Evolutionary conservation across 139 green algal genomes (phyloP).

Genomic region (Tetradesmus obliquus): DNA sequence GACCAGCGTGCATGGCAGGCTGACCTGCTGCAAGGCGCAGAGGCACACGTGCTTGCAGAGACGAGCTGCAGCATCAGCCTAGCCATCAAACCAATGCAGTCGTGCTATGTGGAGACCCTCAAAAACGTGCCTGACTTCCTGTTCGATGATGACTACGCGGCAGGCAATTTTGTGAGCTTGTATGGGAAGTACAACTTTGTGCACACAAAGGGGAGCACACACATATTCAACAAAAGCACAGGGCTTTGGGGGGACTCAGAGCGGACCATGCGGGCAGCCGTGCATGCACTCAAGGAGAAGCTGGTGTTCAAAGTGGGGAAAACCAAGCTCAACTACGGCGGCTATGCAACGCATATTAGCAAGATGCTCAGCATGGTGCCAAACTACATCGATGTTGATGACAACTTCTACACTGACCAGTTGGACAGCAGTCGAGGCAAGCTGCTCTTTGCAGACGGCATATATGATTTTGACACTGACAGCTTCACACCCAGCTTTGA

Average conservation of each 20-base stretch:
- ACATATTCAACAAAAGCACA: slow-evolving; percentile 10
- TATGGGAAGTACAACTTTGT: slow-evolving; percentile 1
- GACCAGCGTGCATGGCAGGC: neutral
- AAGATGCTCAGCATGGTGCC: neutral
- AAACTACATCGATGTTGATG: slow-evolving; percentile 3
- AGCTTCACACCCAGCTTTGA: slow-evolving; percentile 29
- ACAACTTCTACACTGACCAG: slow-evolving; percentile 7
- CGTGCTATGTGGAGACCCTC: slow-evolving; percentile 6
- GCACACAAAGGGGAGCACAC: neutral
- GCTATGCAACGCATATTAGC: neutral
- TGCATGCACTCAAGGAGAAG: slow-evolving; percentile 3
- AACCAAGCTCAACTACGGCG: neutral
- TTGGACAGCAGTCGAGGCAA: slow-evolving; percentile 14
- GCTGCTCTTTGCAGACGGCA: slow-evolving; percentile 16
- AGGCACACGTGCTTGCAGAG: neutral
- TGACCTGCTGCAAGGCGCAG: neutral
- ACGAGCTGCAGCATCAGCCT: slow-evolving; percentile 10
- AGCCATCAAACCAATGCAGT: neutral
- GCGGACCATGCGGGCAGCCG: neutral
- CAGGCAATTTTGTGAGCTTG: slow-evolving; percentile 7
- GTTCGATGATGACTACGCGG: slow-evolving; percentile 12
- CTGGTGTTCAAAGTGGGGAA: slow-evolving; percentile 14
- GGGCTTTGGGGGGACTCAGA: neutral
- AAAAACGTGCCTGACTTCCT: neutral
- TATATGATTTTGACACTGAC: slow-evolving; percentile 27